Conservation (phyloP, 192 early-diverging fungal species). For the Coemansia guatemalensis region DNA sequence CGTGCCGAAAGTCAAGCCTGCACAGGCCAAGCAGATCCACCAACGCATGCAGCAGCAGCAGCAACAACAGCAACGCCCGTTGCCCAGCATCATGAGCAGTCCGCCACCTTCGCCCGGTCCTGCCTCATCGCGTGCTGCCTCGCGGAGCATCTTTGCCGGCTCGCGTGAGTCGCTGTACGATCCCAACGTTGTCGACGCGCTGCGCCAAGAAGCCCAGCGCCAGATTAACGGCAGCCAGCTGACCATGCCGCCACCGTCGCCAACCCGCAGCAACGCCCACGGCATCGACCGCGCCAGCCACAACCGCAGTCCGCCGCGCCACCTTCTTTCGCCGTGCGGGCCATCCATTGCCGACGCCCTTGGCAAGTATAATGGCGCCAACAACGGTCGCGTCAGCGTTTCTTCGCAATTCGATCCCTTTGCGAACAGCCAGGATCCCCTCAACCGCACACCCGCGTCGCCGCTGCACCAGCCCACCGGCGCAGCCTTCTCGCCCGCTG, state of each 20-base stretch:
- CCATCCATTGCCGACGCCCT: conserved; percentile 51
- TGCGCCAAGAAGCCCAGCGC: conserved; percentile 52
- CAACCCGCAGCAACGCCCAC: conserved; percentile 11
- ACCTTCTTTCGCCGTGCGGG: conserved; percentile 47
- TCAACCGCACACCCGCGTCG: conserved; percentile 16
- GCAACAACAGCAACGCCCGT: no score
- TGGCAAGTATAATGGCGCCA: conserved; percentile 16
- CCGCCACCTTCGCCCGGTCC: conserved; percentile 17
- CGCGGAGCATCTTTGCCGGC: conserved; percentile 47
- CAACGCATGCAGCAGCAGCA: conserved; percentile 2
- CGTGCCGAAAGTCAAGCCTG: conserved; percentile 19
- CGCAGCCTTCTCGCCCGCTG: conserved; percentile 28
- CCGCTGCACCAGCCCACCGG: conserved; percentile 9
- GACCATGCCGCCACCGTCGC: conserved; percentile 21
- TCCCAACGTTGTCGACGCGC: conserved; percentile 45
- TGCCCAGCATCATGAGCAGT: conserved; percentile 12
- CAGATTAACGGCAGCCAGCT: conserved; percentile 50
- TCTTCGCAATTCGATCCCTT: conserved; percentile 55
- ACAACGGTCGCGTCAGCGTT: conserved; percentile 32
- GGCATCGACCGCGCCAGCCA: not conserved
- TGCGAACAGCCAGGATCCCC: conserved; percentile 38
- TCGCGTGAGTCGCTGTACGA: conserved; percentile 50
- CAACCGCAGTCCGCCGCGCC: conserved; percentile 4
- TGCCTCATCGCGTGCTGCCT: conserved; percentile 9
- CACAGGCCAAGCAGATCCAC: not conserved